Evolutionary conservation across 2,329 filamentous ascomycete species (phyloP).

Genomic region (Colletotrichum musicola): DNA sequence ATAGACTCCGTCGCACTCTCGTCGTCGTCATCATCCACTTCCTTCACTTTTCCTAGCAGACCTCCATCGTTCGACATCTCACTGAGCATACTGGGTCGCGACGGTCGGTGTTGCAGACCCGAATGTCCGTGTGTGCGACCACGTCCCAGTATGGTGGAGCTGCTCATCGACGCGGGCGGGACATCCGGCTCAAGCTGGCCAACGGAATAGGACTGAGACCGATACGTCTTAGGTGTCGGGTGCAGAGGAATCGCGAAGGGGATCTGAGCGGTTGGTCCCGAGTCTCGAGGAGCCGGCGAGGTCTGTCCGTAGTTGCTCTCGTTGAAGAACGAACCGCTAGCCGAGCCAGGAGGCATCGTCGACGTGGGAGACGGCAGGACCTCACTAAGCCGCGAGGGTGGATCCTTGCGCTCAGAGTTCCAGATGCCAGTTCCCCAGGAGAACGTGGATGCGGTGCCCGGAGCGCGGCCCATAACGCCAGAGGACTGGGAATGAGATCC

Average conservation of each 20-base stretch:
- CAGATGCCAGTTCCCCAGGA: conserved; percentile 86
- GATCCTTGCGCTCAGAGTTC: conserved; percentile 84
- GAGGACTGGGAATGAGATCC: conserved; percentile 64
- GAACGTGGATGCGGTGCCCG: conserved; percentile 64
- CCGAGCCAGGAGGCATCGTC: conserved; percentile 60
- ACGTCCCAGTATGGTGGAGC: conserved; percentile 65
- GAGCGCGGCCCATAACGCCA: conserved; percentile 60
- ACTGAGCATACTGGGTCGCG: conserved; percentile 81
- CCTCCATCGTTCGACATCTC: conserved; percentile 75
- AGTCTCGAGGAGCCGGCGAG: conserved; percentile 65
- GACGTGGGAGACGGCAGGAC: conserved; percentile 82
- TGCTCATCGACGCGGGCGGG: conserved; percentile 54
- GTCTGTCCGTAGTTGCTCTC: conserved; percentile 61
- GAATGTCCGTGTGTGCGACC: conserved; percentile 67
- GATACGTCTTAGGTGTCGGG: conserved; percentile 91
- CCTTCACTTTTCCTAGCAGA: conserved; percentile 76
- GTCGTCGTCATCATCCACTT: conserved; percentile 77
- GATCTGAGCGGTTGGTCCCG: conserved; percentile 73
- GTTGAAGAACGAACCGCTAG: conserved; percentile 61
- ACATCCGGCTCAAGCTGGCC: conserved; percentile 85
- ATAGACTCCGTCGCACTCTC: conserved; percentile 67
- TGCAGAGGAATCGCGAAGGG: conserved; percentile 90
- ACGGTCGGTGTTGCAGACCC: conserved; percentile 83
- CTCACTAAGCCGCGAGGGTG: conserved; percentile 79
- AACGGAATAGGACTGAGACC: conserved; percentile 96